Percentiles rank a stretch among this genome's conserved stretches.
Conservation (phyloP, 23 red algal species). For the Cyanidiococcus yangmingshanensis region DNA sequence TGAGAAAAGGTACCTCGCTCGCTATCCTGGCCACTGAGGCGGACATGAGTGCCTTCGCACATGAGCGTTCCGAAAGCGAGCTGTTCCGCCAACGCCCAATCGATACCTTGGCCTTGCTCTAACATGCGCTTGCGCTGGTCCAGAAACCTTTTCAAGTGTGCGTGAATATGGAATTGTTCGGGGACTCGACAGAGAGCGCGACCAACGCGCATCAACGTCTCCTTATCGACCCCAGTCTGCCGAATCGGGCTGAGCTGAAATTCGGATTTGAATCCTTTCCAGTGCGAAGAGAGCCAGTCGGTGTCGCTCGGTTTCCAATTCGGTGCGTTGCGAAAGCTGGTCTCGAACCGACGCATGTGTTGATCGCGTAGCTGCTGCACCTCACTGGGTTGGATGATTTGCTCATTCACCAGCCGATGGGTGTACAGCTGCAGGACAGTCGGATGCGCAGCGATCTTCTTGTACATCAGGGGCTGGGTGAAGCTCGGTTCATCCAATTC, state of each 20-base stretch:
- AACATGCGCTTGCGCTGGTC: slow-evolving; percentile 59
- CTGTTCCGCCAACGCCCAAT: slow-evolving; percentile 90
- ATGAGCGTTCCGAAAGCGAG: slow-evolving; percentile 79
- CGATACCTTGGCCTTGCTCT: slow-evolving; percentile 70
- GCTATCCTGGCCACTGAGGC: slow-evolving; percentile 91
- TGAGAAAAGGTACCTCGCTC: slow-evolving; percentile 98
- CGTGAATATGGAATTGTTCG: slow-evolving; percentile 69
- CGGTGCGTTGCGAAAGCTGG: slow-evolving; percentile 61
- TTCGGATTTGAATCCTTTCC: slow-evolving; percentile 88
- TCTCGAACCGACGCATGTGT: slow-evolving; percentile 35
- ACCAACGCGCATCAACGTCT: slow-evolving; percentile 52
- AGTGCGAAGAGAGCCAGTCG: slow-evolving; percentile 90
- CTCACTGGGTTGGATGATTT: slow-evolving; percentile 56
- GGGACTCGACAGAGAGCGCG: slow-evolving; percentile 58
- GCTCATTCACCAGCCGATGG: slow-evolving; percentile 62
- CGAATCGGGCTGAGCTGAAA: slow-evolving; percentile 42
- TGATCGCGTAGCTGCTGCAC: slow-evolving; percentile 48
- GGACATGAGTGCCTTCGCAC: slow-evolving; percentile 70
- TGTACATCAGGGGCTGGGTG: slow-evolving; percentile 98
- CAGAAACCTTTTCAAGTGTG: slow-evolving; percentile 64
- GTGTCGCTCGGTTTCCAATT: slow-evolving; percentile 58
- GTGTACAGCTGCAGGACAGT: slow-evolving; percentile 61
- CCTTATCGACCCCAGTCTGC: slow-evolving; percentile 57
- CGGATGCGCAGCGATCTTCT: slow-evolving; percentile 66
- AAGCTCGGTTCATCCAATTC: slow-evolving; percentile 96